Percentiles rank a stretch among this genome's conserved stretches.
Conservation (phyloP, 192 early-diverging fungal genomes). For the Coemansia sp. region DNA sequence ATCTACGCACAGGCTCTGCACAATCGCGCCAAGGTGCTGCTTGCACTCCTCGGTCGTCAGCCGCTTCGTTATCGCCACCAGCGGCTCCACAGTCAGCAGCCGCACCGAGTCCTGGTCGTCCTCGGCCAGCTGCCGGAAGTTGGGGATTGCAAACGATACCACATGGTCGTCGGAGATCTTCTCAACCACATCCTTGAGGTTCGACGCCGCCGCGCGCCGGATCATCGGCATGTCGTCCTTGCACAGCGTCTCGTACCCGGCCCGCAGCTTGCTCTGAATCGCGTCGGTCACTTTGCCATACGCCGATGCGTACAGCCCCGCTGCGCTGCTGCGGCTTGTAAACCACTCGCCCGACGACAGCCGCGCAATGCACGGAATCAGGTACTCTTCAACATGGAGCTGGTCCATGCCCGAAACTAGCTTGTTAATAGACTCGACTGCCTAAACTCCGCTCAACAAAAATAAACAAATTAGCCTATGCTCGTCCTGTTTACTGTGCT, state of each 20-base stretch:
- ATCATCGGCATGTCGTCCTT: conserved; percentile 99
- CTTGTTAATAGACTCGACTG: conserved; percentile 91
- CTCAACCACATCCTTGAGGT: conserved; percentile 38
- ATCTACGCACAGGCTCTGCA: conserved; percentile 81
- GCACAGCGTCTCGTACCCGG: conserved; percentile 76
- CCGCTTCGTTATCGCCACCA: conserved; percentile 84
- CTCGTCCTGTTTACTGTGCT: too few relatives aligned
- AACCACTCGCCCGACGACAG: conserved; percentile 97
- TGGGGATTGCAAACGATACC: conserved; percentile 78
- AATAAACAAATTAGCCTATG: neutral
- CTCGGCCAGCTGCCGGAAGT: conserved; percentile 83
- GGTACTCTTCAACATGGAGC: conserved; percentile 82
- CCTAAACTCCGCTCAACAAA: conserved; percentile 53
- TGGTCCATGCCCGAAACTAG: conserved; percentile 72
- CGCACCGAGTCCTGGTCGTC: conserved; percentile 96
- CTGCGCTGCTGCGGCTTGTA: conserved; percentile 90
- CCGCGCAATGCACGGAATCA: conserved; percentile 89
- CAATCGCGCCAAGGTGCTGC: conserved; percentile 68
- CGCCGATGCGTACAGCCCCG: conserved; percentile 86
- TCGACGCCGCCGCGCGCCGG: conserved; percentile 85
- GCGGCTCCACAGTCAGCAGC: conserved; percentile 86
- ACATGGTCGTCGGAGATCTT: conserved; percentile 61
- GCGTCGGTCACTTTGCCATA: conserved; percentile 71
- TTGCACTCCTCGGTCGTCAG: conserved; percentile 78
- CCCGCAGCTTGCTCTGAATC: conserved; percentile 84